Conservation (phyloP, 345 rosid species). For the Isatis tinctoria region DNA sequence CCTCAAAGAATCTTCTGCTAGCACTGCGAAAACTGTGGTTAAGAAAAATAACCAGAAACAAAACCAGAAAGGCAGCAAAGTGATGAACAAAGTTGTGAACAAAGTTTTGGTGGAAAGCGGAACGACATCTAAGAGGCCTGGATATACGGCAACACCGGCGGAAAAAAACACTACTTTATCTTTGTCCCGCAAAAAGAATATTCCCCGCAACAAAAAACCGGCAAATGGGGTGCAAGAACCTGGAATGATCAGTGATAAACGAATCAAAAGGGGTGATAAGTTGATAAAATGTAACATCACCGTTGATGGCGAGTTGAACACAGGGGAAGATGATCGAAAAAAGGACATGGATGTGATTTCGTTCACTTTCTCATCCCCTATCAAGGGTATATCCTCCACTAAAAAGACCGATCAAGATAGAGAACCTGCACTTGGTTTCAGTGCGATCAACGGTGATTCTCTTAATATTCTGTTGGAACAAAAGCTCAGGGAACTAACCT, state of each 20-base stretch:
- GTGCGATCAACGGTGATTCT: slow-evolving; percentile 47
- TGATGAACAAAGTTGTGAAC: slow-evolving; percentile 38
- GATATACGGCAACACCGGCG: slow-evolving; percentile 5
- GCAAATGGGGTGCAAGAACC: slow-evolving; percentile 31
- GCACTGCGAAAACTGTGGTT: slow-evolving; percentile 39
- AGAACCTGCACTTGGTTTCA: slow-evolving; percentile 20
- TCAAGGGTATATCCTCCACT: slow-evolving; percentile 38
- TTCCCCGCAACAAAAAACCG: slow-evolving; percentile 35
- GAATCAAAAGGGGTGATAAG: slow-evolving; percentile 35
- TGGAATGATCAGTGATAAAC: slow-evolving; percentile 30
- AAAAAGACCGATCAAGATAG: slow-evolving; percentile 18
- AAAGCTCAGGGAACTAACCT: slow-evolving; percentile 66
- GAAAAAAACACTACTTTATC: slow-evolving; percentile 35
- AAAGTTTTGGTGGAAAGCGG: slow-evolving; percentile 43
- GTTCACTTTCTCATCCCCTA: slow-evolving; percentile 88
- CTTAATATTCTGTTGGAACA: slow-evolving; percentile 67
- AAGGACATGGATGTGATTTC: slow-evolving; percentile 73
- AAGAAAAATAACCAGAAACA: slow-evolving; percentile 81
- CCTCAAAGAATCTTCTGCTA: slow-evolving; percentile 39
- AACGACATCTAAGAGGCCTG: slow-evolving; percentile 36
- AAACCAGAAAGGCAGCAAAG: slow-evolving; percentile 47
- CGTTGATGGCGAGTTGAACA: slow-evolving; percentile 27
- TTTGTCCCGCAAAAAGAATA: slow-evolving; percentile 38
- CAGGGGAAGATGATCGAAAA: slow-evolving; percentile 35
- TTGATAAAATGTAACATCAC: slow-evolving; percentile 41